Evolutionary conservation across 768 basidiomycete genomes (phyloP).

Genomic region (Leccinum aurantiacum): DNA sequence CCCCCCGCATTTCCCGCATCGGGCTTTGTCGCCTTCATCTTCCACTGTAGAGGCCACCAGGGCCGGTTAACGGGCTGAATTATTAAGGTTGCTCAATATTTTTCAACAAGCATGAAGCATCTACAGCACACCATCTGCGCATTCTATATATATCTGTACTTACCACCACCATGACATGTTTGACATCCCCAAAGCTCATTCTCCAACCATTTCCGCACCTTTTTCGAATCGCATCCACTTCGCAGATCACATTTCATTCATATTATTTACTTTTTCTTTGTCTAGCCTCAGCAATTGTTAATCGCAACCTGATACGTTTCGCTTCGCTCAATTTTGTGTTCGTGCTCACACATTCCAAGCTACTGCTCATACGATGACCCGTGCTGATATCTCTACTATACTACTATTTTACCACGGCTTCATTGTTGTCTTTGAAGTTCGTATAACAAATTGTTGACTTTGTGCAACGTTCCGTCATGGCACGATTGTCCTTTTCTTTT

Average conservation of each 20-base stretch:
- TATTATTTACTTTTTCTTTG: conserved; percentile 28
- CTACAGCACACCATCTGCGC: conserved; percentile 40
- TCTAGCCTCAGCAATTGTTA: conserved; percentile 28
- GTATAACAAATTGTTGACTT: conserved; percentile 17
- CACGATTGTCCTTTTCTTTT: conserved; percentile 8
- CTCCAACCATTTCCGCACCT: conserved; percentile 16
- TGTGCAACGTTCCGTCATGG: conserved; percentile 14
- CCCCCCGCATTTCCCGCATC: conserved; percentile 40
- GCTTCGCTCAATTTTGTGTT: conserved; percentile 16
- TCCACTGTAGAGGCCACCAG: conserved; percentile 40
- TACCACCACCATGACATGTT: conserved; percentile 37
- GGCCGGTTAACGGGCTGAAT: conserved; percentile 40
- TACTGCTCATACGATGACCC: conserved; percentile 31
- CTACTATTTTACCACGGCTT: conserved; percentile 33
- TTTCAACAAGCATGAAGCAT: conserved; percentile 40
- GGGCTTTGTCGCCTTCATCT: conserved; percentile 38
- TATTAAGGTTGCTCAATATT: conserved; percentile 40
- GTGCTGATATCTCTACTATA: conserved; percentile 36
- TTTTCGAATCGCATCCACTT: conserved; percentile 31
- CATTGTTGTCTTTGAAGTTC: conserved; percentile 18
- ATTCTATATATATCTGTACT: conserved; percentile 42
- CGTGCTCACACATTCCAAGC: conserved; percentile 23
- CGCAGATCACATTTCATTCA: conserved; percentile 26
- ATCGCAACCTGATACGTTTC: conserved; percentile 28
- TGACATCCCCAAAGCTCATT: conserved; percentile 34